Evolutionary conservation across 805 yeast genomes (phyloP).

Genomic region (Helenozyma rhizophorensis): DNA sequence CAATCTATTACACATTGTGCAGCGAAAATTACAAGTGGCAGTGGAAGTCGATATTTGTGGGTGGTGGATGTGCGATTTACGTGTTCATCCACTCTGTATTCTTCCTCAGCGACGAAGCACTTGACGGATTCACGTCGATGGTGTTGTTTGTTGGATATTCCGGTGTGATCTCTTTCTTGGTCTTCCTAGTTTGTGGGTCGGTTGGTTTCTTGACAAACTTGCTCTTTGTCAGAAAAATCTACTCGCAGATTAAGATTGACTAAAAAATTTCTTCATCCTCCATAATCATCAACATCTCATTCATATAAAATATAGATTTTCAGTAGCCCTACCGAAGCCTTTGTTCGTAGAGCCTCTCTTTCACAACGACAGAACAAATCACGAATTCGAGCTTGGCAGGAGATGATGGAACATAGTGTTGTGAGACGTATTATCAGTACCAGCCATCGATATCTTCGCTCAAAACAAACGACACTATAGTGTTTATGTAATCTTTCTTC

Average conservation of each 20-base stretch:
- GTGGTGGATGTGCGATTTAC: constrained; percentile 86
- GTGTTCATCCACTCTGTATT: constrained; percentile 75
- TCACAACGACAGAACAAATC: no score
- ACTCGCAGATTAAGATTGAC: constrained; percentile 83
- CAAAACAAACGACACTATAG: constrained; percentile 24
- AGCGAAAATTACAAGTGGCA: constrained; percentile 96
- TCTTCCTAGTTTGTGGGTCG: constrained; percentile 82
- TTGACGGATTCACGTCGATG: constrained; percentile 72
- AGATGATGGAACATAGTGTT: no score
- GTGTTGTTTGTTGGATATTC: constrained; percentile 84
- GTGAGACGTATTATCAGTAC: constrained; percentile 14
- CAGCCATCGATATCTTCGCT: constrained; percentile 36
- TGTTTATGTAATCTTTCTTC: constrained; percentile 12
- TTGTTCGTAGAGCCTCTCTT: no score
- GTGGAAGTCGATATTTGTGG: constrained; percentile 84
- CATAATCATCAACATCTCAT: no score
- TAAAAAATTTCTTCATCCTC: constrained; percentile 11
- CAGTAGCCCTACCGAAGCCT: no score
- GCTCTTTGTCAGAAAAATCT: constrained; percentile 73
- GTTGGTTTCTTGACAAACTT: constrained; percentile 77
- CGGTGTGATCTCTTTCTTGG: constrained; percentile 58
- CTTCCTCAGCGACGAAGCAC: constrained; percentile 56
- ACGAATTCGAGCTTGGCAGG: no score
- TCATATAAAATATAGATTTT: no score
- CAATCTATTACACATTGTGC: constrained; percentile 80